A percentile compares a stretch with the other conserved stretches of the same genome.
phyloP scores from a whole-genome alignment of 2,329 filamentous ascomycete genomes.

The Ophidiomyces ophidiicola region DNA sequence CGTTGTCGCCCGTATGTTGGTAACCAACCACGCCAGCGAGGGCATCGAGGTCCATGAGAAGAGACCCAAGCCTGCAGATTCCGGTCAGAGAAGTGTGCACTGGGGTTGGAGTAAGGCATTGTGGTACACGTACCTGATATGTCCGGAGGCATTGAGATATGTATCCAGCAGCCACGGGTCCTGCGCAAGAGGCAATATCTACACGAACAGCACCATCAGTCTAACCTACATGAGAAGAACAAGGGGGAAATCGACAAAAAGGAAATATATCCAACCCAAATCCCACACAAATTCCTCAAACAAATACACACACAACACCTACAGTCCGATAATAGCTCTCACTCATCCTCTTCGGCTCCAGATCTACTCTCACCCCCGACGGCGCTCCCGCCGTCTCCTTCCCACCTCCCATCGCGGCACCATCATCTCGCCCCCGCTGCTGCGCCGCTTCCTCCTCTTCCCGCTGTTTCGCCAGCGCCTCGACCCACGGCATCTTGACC shows the following conservation, averaged over 20 bases:
- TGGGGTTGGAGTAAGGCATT: background rate
- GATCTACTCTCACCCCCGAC: slow-evolving; percentile 39
- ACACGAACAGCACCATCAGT: slow-evolving; percentile 14
- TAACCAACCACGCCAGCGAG: slow-evolving; percentile 65
- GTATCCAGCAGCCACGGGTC: slow-evolving; percentile 68
- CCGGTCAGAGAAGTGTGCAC: slow-evolving; percentile 9
- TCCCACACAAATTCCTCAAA: background rate
- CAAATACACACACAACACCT: slow-evolving; percentile 18
- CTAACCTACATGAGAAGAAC: background rate
- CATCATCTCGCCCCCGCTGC: background rate
- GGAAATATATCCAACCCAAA: slow-evolving; percentile 11
- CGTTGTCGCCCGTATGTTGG: slow-evolving; percentile 54
- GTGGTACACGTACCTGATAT: slow-evolving; percentile 44
- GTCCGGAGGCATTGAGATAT: slow-evolving; percentile 63
- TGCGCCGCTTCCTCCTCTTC: slow-evolving; percentile 31
- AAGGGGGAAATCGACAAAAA: slow-evolving; percentile 11
- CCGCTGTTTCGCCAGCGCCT: slow-evolving; percentile 47
- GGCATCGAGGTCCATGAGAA: slow-evolving; percentile 72
- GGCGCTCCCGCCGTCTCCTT: slow-evolving; percentile 36
- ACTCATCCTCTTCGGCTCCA: slow-evolving; percentile 56
- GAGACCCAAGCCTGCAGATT: slow-evolving; percentile 47
- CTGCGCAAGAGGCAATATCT: slow-evolving; percentile 56
- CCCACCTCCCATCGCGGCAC: slow-evolving; percentile 10
- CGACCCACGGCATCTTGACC: slow-evolving; percentile 56
- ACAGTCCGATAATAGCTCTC: slow-evolving; percentile 60